phyloP scores from a whole-genome alignment of 106 monocot species.

The Platanthera zijinensis region DNA sequence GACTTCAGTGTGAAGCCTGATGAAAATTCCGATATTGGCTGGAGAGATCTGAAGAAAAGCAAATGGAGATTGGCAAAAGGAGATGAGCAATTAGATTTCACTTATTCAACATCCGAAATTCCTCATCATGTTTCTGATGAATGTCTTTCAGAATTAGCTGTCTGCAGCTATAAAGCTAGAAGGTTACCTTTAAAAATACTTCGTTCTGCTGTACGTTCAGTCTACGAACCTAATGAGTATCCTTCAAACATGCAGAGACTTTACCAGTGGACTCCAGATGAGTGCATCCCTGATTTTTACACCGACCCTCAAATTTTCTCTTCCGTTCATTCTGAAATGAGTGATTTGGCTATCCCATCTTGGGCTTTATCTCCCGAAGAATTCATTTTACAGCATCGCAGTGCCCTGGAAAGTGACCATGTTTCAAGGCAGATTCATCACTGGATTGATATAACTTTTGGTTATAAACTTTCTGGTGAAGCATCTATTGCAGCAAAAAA shows the following conservation, averaged over 20 bases:
- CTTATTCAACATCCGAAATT: conserved; percentile 82
- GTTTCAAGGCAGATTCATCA: conserved; percentile 82
- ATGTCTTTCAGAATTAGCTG: conserved; percentile 94
- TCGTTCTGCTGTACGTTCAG: conserved; percentile 80
- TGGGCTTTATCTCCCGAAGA: conserved; percentile 85
- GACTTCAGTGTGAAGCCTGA: conserved; percentile 87
- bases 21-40: conserved; percentile 74
- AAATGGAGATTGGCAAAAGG: conserved; percentile 98
- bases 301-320: conserved; percentile 69
- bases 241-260: conserved; percentile 96
- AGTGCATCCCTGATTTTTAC: conserved; percentile 98
- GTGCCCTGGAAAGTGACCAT: conserved; percentile 78
- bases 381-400: conserved; percentile 76
- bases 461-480: conserved; percentile 82
- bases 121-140: conserved; percentile 99
- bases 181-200: conserved; percentile 76
- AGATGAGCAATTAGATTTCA: conserved; percentile 97
- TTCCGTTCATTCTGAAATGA: conserved; percentile 90
- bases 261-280: conserved; percentile 99
- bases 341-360: conserved; percentile 73
- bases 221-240: conserved; percentile 98
- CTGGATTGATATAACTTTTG: conserved; percentile 99
- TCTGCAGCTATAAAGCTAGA: conserved; percentile 98
- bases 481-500: conserved; percentile 80
- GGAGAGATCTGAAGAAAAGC: conserved; percentile 93